Conservation (phyloP, 192 early-diverging fungal genomes). For the Paraglomus occultum region DNA sequence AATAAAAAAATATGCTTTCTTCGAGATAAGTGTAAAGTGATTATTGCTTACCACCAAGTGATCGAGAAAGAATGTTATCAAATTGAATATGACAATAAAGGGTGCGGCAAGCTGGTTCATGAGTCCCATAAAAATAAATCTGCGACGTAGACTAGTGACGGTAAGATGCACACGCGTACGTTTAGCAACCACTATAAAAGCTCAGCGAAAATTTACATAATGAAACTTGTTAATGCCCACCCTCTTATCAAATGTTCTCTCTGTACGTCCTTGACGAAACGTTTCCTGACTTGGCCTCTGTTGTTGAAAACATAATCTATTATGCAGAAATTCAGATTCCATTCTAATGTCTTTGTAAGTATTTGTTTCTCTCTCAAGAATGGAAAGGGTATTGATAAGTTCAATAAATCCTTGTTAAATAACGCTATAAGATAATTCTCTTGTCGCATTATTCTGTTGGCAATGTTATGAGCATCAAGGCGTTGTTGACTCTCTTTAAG, state of each 20-base stretch:
- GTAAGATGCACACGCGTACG: slow-evolving; percentile 14
- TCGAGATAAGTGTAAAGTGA: slow-evolving; percentile 1
- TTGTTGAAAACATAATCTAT: slow-evolving; percentile 88
- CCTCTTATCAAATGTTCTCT: slow-evolving; percentile 59
- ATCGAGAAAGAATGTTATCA: slow-evolving; percentile 87
- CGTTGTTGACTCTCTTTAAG: slow-evolving; percentile 42
- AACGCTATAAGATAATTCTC: slow-evolving; percentile 97
- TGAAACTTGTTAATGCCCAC: slow-evolving; percentile 36
- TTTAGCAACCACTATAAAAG: slow-evolving; percentile 19
- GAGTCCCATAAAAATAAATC: slow-evolving; percentile 88
- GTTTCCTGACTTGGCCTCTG: slow-evolving; percentile 74
- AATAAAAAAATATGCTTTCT: background rate
- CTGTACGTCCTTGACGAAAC: slow-evolving; percentile 69
- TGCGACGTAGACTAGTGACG: slow-evolving; percentile 53
- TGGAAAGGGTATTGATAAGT: slow-evolving; percentile 72
- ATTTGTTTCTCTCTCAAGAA: slow-evolving; percentile 53
- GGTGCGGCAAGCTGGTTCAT: slow-evolving; percentile 84
- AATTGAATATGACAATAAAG: slow-evolving; percentile 76
- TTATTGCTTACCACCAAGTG: slow-evolving; percentile 79
- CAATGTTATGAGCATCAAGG: slow-evolving; percentile 70
- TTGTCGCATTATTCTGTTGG: slow-evolving; percentile 93
- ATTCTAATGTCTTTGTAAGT: slow-evolving; percentile 88
- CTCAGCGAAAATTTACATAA: slow-evolving; percentile 25
- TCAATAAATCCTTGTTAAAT: slow-evolving; percentile 89
- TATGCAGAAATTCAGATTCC: slow-evolving; percentile 87